Conservation (phyloP, 208 protist genomes). For the Leishmania arabica region DNA sequence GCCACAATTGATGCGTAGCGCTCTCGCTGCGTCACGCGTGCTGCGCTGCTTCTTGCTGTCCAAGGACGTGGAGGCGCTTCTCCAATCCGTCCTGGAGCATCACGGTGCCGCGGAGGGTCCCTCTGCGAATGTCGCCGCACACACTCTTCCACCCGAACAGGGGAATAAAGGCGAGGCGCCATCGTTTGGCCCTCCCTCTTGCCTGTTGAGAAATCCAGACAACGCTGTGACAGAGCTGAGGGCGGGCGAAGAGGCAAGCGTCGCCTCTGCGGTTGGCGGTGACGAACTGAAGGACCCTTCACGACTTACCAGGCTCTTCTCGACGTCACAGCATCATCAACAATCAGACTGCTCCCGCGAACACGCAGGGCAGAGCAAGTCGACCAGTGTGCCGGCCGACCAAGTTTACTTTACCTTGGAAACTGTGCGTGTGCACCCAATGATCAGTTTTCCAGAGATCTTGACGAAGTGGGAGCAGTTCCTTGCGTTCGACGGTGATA, state of each 20-base stretch:
- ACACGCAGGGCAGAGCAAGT: background rate
- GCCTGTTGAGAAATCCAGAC: background rate
- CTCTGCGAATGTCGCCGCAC: background rate
- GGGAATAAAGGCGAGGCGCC: background rate
- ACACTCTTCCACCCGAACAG: background rate
- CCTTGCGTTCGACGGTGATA: background rate
- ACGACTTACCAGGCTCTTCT: background rate
- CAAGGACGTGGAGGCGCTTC: slow-evolving; percentile 1
- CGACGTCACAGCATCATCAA: background rate
- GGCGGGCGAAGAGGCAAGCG: background rate
- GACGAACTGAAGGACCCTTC: background rate
- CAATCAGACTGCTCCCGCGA: background rate
- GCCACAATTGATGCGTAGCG: slow-evolving; percentile 1
- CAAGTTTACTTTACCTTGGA: slow-evolving; percentile 16
- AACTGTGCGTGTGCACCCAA: slow-evolving; percentile 11
- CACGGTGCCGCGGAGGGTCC: background rate
- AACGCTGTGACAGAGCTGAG: background rate
- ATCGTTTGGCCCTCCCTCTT: background rate
- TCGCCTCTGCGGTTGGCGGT: background rate
- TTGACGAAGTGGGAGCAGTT: slow-evolving; percentile 29
- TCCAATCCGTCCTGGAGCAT: slow-evolving; percentile 11
- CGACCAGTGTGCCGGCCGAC: background rate
- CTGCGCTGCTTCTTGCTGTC: slow-evolving; percentile 6
- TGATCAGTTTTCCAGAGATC: slow-evolving; percentile 42
- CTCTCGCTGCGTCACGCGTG: slow-evolving; percentile 4